Conservation (phyloP, 139 green algal genomes). For the Volvox africanus region DNA sequence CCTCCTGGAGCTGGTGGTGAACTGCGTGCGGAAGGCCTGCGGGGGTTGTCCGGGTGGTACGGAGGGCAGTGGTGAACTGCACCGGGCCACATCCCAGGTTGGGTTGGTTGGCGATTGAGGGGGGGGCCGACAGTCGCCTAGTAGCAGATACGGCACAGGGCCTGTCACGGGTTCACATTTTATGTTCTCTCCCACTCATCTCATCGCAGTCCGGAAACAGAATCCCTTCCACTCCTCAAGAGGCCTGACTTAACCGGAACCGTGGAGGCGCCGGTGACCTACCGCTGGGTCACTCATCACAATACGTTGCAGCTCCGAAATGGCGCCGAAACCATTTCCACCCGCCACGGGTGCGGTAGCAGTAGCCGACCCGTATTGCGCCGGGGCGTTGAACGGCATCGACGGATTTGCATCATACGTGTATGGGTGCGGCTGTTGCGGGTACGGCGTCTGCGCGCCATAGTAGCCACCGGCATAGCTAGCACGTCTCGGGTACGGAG, state of each 20-base stretch:
- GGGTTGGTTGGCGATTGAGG: neutral
- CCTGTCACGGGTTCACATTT: neutral
- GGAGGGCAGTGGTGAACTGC: neutral
- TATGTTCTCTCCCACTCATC: neutral
- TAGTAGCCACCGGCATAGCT: neutral
- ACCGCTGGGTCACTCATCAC: neutral
- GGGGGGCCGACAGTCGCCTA: neutral
- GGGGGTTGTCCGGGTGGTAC: neutral
- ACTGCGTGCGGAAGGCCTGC: conserved; percentile 45
- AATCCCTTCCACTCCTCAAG: neutral
- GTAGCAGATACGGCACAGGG: neutral
- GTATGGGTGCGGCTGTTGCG: neutral
- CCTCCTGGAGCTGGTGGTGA: neutral
- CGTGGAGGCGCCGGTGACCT: neutral
- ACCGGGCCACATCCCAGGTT: neutral
- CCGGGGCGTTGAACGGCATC: neutral
- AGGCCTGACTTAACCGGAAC: neutral
- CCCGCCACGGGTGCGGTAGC: neutral
- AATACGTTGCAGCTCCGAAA: conserved; percentile 26
- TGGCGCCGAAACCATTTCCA: neutral
- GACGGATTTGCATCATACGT: neutral
- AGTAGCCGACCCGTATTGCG: neutral
- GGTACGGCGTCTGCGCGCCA: too few species aligned
- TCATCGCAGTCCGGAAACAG: too few species aligned
- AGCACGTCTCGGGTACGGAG: neutral